Base-by-base conservation (phyloP, 176 grass and related monocot genomes). In the Avena atlantica region DNA sequence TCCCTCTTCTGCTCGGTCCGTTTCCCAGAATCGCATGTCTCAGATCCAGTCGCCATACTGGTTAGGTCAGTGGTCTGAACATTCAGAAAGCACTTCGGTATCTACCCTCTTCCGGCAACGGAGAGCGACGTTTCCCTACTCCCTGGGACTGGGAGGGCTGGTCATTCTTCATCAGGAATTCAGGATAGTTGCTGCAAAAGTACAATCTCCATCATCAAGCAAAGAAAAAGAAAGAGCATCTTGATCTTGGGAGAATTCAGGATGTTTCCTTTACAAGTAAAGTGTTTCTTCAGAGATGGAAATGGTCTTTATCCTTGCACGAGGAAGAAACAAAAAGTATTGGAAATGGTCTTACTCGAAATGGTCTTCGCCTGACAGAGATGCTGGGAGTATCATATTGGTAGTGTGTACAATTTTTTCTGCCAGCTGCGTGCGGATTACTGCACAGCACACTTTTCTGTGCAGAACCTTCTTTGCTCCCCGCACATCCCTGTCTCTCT, bases 41-140 rank as follows among this genome's bases (percentile, higher is more conserved):
- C 31, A 19, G 74, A 76, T 76, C 2, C 49, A 76, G 68, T 81
- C 66, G 5, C 45, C 21, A 50, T 63, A 25, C 19, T 24, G 0
- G 61, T 59, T 44, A 31, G 76, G 65, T 56, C 29, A 11, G 47
- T 72, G 81, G 4, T 65, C 37, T 78, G 87, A 78, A 83, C 24
- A 45, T 44, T 79, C 52, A 42, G 62, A 78, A 49, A 83, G 51
- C 9, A 63, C 13, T 42, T 11, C 1, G 27, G 12, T 88, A 23
- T 52, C 12, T 12, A 55, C 68, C 23, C 21, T 45, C 78, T 50
- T 57, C 51, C 59, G 21, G 60, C 81, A 81, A 12, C 16, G 8
- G 72, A 83, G 62, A 58, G 37, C 12, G 81, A 83, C 63, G 34
- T 69, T 48, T 40, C 15, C 17, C 49, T 77, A 24, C 42, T 17